Evolutionary conservation across 2,329 filamentous ascomycete genomes (phyloP).

Genomic region (Elsinoe batatas): DNA sequence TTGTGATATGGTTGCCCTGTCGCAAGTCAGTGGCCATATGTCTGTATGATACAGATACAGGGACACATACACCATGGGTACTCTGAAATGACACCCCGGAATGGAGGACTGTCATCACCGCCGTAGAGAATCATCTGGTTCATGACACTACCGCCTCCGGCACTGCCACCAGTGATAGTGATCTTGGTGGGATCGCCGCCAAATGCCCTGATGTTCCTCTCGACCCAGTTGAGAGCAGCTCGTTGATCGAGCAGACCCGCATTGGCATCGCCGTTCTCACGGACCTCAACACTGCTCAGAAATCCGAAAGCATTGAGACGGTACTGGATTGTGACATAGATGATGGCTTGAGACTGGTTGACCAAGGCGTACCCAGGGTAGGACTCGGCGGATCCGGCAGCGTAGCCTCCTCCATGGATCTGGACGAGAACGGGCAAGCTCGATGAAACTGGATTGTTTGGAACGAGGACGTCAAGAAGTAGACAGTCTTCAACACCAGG

Average conservation of each 20-base stretch:
- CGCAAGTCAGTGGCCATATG: background rate
- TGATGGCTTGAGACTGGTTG: constrained; percentile 23
- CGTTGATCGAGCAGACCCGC: constrained; percentile 20
- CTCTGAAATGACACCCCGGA: constrained; percentile 33
- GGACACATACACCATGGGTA: constrained; percentile 17
- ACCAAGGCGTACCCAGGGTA: constrained; percentile 23
- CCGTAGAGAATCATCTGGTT: constrained; percentile 31
- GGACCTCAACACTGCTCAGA: constrained; percentile 15
- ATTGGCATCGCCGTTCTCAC: constrained; percentile 18
- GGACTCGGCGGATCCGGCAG: constrained; percentile 21
- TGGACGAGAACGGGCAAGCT: constrained; percentile 25
- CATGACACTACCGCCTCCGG: constrained; percentile 23
- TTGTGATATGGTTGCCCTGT: constrained; percentile 22
- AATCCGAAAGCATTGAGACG: constrained; percentile 24
- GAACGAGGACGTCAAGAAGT: constrained; percentile 32
- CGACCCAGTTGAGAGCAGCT: constrained; percentile 19
- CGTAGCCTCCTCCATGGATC: constrained; percentile 29
- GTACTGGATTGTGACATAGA: constrained; percentile 26
- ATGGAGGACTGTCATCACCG: constrained; percentile 30
- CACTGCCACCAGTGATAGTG: constrained; percentile 21
- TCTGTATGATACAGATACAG: background rate
- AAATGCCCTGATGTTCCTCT: constrained; percentile 17
- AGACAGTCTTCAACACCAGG: constrained; percentile 32
- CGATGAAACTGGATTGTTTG: constrained; percentile 23
- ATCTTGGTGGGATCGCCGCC: constrained; percentile 20